Evolutionary conservation across 345 rosid species (phyloP), one percentile per base, ranked within the genome.

Genomic region (Camelina neglecta): DNA sequence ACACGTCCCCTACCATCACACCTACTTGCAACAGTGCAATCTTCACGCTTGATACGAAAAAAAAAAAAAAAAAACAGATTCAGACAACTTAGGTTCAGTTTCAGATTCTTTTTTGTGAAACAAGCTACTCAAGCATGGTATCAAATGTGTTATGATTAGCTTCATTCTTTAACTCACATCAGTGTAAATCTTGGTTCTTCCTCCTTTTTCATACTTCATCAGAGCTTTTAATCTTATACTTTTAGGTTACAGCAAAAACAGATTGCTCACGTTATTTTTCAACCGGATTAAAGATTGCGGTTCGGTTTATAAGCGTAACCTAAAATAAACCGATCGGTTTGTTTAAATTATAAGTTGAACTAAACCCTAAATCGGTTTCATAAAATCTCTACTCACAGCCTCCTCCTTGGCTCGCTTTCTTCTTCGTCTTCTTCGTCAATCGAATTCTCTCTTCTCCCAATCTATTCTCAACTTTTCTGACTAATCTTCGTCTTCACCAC

Each of bases 21-120:
- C 85, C 38, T 75, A 75, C 76, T 77, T 88, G 77, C 93, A 82
- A 71, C 88, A 76, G 45, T 90, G 91, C 91, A 90, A 90, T 50
- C 77, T 90, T 60, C 98, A 90, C 1, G 74, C 65, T 58, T 91
- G 83, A 84, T 58, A 54, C 56, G 5, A 9, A 9, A 23, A 33
- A 12, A 42, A 18, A 33, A 54, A 33, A 33, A 8, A 8, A 23
- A 42, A n/a, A 51, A 13, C 35, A 54, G 12, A 24, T n/a, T 65
- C 29, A 3, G 13, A 31, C 66, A 50, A 48, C 9, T 50, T 79
- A 69, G 74, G 75, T 69, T 69, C 79, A 61, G 2, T 13, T 13
- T 68, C 53, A 68, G 13, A 42, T 78, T 72, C 26, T 59, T 65
- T 76, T 60, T 65, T 41, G 73, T 64, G 67, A 57, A 77, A 33